These are phyloP conservation scores for Teratosphaeria nubilosa DNA, from an alignment of 2,329 filamentous ascomycete genomes.

Conservation along the genomic window DNA sequence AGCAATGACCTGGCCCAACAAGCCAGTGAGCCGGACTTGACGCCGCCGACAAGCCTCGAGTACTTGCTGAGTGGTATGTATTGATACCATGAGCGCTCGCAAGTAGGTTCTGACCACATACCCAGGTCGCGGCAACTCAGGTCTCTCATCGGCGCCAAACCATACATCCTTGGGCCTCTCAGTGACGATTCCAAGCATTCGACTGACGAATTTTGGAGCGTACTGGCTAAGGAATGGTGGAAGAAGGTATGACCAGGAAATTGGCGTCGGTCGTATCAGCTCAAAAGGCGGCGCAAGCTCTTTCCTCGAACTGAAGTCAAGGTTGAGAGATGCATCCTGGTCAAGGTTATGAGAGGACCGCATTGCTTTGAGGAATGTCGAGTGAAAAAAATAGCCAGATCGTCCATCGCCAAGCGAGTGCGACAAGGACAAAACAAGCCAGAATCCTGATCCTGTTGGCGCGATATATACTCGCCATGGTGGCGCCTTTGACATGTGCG, in stretches of 20 bases:
- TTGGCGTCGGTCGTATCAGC: slow-evolving; percentile 14
- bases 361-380: slow-evolving; percentile 27
- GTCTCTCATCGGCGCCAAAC: slow-evolving; percentile 10
- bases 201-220: slow-evolving; percentile 27
- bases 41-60: slow-evolving; percentile 25
- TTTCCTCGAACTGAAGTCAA: not conserved
- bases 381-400: slow-evolving; percentile 34
- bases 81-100: slow-evolving; percentile 24
- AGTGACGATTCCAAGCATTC: slow-evolving; percentile 26
- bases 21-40: slow-evolving; percentile 32
- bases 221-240: slow-evolving; percentile 28
- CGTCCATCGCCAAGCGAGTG: slow-evolving; percentile 37
- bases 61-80: slow-evolving; percentile 17
- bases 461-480: slow-evolving; percentile 36
- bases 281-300: not conserved
- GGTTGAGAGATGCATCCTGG: not conserved
- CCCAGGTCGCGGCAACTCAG: not conserved
- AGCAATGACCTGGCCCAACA: slow-evolving; percentile 32
- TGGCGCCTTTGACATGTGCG: slow-evolving; percentile 20
- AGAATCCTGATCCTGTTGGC: slow-evolving; percentile 11
- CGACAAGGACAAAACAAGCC: slow-evolving; percentile 32
- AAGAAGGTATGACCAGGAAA: slow-evolving; percentile 38
- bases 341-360: not conserved
- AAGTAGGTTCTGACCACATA: slow-evolving; percentile 21
- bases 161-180: slow-evolving; percentile 19